Conservation (phyloP, 2,329 filamentous ascomycete genomes). For the Sclerotinia borealis region DNA sequence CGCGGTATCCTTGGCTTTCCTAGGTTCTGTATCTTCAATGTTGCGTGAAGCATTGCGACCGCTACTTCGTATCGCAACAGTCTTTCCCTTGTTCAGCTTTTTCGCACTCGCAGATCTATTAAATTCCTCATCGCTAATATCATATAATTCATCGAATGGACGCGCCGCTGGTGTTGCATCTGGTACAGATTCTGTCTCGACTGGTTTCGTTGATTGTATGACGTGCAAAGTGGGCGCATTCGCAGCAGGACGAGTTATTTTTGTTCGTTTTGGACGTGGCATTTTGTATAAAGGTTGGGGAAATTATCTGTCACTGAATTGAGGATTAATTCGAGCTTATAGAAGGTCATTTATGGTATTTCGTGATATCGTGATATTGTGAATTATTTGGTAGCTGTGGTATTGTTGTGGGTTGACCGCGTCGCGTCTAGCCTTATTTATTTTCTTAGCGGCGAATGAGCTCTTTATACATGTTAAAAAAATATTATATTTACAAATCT, state of each 20-base stretch:
- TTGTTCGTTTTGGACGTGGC: slow-evolving; percentile 4
- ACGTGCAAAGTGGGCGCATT: neutral
- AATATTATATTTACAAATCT: too few species aligned
- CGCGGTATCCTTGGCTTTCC: neutral
- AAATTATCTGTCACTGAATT: neutral
- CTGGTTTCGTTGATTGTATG: neutral
- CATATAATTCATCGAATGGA: slow-evolving; percentile 28
- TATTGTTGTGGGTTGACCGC: neutral
- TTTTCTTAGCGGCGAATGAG: neutral
- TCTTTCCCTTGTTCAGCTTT: slow-evolving; percentile 20
- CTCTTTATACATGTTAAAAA: too few species aligned
- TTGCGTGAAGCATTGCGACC: neutral
- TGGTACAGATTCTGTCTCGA: neutral
- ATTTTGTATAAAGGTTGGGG: neutral
- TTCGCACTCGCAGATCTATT: slow-evolving; percentile 16
- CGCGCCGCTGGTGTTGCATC: neutral
- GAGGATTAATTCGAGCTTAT: neutral
- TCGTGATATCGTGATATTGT: too few species aligned
- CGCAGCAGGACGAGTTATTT: neutral
- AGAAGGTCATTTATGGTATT: neutral
- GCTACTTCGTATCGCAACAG: neutral
- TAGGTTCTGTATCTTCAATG: neutral
- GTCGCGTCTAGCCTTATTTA: neutral
- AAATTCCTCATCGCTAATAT: slow-evolving; percentile 28
- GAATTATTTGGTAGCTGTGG: neutral